Evolutionary conservation across 208 protist genomes (phyloP).

Genomic region (Acanthamoeba castellanii): DNA sequence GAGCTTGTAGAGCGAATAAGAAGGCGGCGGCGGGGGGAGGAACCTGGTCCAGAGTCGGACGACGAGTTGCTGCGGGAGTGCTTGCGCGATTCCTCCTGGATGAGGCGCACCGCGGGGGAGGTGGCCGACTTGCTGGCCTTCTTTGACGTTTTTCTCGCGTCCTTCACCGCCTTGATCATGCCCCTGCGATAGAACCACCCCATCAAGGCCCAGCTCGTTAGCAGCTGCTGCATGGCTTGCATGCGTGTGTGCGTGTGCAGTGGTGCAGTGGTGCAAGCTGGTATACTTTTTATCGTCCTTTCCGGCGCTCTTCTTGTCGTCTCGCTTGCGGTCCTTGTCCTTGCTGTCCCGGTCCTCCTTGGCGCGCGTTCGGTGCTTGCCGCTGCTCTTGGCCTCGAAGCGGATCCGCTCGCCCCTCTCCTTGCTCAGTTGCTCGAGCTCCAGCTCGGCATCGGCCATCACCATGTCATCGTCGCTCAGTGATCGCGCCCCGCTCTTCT

Average conservation of each 20-base stretch:
- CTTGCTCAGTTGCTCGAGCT: not conserved
- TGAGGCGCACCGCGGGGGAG: not conserved
- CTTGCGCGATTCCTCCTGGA: constrained; percentile 23
- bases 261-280: no score
- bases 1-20: no score
- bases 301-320: not conserved
- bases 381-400: not conserved
- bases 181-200: not conserved
- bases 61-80: constrained; percentile 4
- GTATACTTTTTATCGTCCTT: constrained; percentile 15
- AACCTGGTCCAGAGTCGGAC: no score
- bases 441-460: not conserved
- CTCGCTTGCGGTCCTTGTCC: not conserved
- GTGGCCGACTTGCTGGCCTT: constrained; percentile 13
- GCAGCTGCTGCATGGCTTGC: no score
- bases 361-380: not conserved
- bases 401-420: not conserved
- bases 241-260: not conserved
- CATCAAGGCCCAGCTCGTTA: not conserved
- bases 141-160: not conserved
- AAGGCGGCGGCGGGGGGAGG: no score
- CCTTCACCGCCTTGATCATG: constrained; percentile 8
- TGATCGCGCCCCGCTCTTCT: not conserved
- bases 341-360: not conserved
- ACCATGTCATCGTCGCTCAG: not conserved